These are phyloP conservation scores for Phytophthora cactorum DNA, from an alignment of 352 stramenopile genomes.

Conservation along the genomic window DNA sequence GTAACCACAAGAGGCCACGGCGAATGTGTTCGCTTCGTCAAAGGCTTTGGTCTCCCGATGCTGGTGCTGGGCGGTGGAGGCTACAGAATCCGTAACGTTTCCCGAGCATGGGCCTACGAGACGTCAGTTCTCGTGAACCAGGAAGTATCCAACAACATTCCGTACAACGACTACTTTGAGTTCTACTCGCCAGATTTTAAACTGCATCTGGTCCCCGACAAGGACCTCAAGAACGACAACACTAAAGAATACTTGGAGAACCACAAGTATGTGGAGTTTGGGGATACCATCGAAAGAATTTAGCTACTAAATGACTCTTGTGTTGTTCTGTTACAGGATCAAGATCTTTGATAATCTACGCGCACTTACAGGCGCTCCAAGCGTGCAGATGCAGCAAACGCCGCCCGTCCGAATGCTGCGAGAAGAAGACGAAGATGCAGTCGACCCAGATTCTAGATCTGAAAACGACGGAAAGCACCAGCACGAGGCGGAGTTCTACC, in stretches of 20 bases:
- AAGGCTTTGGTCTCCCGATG: slow-evolving; percentile 82
- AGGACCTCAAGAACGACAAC: slow-evolving; percentile 81
- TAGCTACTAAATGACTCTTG: slow-evolving; percentile 4
- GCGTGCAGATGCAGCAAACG: slow-evolving; percentile 77
- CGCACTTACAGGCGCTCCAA: slow-evolving; percentile 72
- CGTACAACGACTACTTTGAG: slow-evolving; percentile 87
- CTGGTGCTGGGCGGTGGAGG: slow-evolving; percentile 85
- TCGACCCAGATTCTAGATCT: slow-evolving; percentile 60
- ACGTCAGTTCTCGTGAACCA: slow-evolving; percentile 92
- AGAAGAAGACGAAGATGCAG: slow-evolving; percentile 79
- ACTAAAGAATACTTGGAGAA: slow-evolving; percentile 81
- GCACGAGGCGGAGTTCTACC: slow-evolving; percentile 81
- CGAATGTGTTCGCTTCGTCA: slow-evolving; percentile 81
- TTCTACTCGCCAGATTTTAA: slow-evolving; percentile 85
- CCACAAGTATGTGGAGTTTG: slow-evolving; percentile 59
- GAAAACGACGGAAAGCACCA: slow-evolving; percentile 74
- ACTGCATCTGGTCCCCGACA: slow-evolving; percentile 77
- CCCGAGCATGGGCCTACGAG: slow-evolving; percentile 97
- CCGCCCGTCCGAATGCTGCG: slow-evolving; percentile 66
- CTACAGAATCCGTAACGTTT: slow-evolving; percentile 89
- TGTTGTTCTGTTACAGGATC: slow-evolving; percentile 48
- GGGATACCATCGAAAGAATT: neutral
- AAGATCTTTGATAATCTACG: slow-evolving; percentile 87
- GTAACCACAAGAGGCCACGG: slow-evolving; percentile 89
- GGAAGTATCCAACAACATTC: slow-evolving; percentile 77